These are phyloP conservation scores for Cubamyces sp. DNA, from an alignment of 768 basidiomycete genomes.

Conservation along the genomic window DNA sequence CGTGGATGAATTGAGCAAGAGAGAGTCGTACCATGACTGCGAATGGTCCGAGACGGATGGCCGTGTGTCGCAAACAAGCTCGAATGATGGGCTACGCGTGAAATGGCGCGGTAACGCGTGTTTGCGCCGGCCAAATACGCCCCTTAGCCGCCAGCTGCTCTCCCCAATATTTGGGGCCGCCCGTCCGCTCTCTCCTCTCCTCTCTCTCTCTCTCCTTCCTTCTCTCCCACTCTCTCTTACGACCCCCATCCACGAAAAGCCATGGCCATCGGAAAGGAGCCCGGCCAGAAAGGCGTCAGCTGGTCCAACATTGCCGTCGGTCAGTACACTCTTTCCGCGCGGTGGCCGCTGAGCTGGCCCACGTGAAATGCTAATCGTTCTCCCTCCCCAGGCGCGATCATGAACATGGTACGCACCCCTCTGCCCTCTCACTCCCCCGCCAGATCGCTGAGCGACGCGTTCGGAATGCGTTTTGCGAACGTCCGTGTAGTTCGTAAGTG, in stretches of 20 bases:
- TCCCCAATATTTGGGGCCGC: slow-evolving; percentile 26
- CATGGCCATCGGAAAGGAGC: slow-evolving; percentile 86
- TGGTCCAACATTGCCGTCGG: slow-evolving; percentile 97
- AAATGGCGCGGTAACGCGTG: slow-evolving; percentile 21
- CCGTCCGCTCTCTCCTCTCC: slow-evolving; percentile 9
- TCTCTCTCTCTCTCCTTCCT: slow-evolving; percentile 23
- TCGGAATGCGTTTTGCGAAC: neutral
- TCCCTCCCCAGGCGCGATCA: slow-evolving; percentile 74
- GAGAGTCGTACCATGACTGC: too few species aligned
- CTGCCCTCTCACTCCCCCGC: slow-evolving; percentile 9
- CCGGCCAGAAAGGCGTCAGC: slow-evolving; percentile 88
- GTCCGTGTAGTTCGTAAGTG: slow-evolving; percentile 41
- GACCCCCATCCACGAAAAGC: slow-evolving; percentile 23
- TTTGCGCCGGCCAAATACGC: slow-evolving; percentile 31
- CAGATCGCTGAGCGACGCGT: slow-evolving; percentile 18
- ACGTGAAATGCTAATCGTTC: slow-evolving; percentile 32
- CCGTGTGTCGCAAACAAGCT: neutral
- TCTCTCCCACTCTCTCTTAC: slow-evolving; percentile 18
- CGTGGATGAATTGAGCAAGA: too few species aligned
- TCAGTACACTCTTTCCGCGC: slow-evolving; percentile 44
- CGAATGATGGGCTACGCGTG: neutral
- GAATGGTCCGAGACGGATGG: too few species aligned
- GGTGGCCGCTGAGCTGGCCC: slow-evolving; percentile 24
- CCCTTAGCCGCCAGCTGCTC: slow-evolving; percentile 18
- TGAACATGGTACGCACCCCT: slow-evolving; percentile 84